Conservation (phyloP, 1,284 basidiomycete genomes). For the Ceratobasidium papillatum region DNA sequence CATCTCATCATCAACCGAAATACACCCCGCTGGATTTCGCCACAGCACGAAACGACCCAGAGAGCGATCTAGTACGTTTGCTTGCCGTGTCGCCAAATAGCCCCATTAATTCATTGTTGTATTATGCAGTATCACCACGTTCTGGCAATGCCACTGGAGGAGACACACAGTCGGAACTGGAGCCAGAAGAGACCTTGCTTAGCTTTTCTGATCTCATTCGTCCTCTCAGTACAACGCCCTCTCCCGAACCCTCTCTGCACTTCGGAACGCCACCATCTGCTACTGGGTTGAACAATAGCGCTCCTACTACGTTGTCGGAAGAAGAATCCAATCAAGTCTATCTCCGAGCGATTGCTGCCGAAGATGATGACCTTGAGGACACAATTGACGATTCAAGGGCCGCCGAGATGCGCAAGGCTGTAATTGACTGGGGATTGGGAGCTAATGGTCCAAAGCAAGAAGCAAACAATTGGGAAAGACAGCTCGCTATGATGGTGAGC, state of each 20-base stretch:
- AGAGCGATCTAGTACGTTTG: slow-evolving; percentile 25
- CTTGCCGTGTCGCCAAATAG: not conserved
- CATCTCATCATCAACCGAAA: not conserved
- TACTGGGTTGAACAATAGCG: not conserved
- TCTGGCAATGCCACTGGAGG: not conserved
- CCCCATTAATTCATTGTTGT: slow-evolving; percentile 6
- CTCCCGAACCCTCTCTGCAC: slow-evolving; percentile 34
- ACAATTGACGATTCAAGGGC: slow-evolving; percentile 32
- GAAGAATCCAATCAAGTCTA: not conserved
- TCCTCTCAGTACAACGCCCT: slow-evolving; percentile 37
- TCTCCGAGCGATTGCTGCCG: not conserved
- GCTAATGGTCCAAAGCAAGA: not conserved
- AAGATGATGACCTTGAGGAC: slow-evolving; percentile 28
- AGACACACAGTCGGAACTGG: not conserved
- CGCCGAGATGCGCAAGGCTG: slow-evolving; percentile 29
- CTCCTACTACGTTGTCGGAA: not conserved
- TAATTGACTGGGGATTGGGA: slow-evolving; percentile 20
- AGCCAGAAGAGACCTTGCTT: slow-evolving; percentile 14
- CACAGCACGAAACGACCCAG: slow-evolving; percentile 19
- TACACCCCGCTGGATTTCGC: not conserved
- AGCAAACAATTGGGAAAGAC: not conserved
- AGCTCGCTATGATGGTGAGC: slow-evolving; percentile 32
- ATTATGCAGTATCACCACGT: slow-evolving; percentile 10
- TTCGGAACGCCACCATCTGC: slow-evolving; percentile 30
- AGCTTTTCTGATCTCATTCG: slow-evolving; percentile 38